Base-by-base conservation (phyloP, 306 rosid genomes). In the Alnus rubra region DNA sequence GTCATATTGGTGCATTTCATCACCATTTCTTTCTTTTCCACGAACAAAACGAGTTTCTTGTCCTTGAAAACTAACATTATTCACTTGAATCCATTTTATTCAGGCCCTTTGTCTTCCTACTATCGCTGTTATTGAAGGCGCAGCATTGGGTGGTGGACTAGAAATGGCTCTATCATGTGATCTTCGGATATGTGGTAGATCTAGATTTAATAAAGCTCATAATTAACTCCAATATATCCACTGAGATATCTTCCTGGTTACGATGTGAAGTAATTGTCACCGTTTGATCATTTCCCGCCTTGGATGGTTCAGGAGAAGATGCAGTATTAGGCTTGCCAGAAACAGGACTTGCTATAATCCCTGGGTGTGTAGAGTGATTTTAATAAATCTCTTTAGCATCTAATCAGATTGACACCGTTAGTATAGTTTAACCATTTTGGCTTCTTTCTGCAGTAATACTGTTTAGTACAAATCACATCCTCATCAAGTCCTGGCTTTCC, bases 261-360 rank as follows among this genome's bases (percentile, higher is more conserved):
- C 18, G 64, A 23, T 60, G 65, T 82, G 82, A 37, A 52, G 70
- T 14, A 10, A 71, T 73, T 77, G 15, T 52, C 12, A 18, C 76
- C 73, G 37, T 76, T 80, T 80, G 74, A 70, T 62, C 47, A 49
- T 76, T 80, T 79, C 71, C 52, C 74, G 71, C 69, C 74, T 73
- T 65, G 80, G 76, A 76, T 77, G 82, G 72, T 65, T 47, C 81
- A 95, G 99, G 97, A 52, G 90, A 91, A 85, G 90, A 86, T 73
- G 93, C 93, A 56, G 59, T 88, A 74, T 71, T 95, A 86, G 93
- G 91, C 82, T 85, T 95, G 87, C 99, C 99, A 71, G 99, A 95
- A 91, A 93, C 97, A 62, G 98, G 96, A 89, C 97, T 91, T 12
- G 99, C 99, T 76, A 93, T 93, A 83, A 93, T 95, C 84, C 98